Base-by-base conservation (phyloP, 2,329 filamentous ascomycete genomes). In the Sclerotinia nivalis region DNA sequence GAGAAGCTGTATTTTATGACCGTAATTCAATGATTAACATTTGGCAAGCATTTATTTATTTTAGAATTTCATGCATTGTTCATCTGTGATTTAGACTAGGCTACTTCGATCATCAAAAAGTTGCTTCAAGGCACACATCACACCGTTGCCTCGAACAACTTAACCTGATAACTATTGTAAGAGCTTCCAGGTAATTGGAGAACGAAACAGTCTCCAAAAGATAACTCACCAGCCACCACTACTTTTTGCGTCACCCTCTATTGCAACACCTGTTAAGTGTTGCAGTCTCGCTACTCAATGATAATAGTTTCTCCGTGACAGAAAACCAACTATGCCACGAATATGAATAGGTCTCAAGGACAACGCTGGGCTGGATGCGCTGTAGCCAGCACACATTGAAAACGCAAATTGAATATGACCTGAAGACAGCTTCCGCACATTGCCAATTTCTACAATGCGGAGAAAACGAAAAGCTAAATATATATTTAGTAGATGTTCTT, bases 391-490 rank as follows among this genome's bases (percentile, higher is more conserved):
- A 75, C 70, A 72, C 73, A 75, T 72, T 73, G 70, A 70, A 71
- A 76, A 78, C 77, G 75, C 76, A 73, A 74, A 78, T 75, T 72
- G 71, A 75, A 76, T 74, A 73, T 74, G 73, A 75, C 74, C 72
- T 73, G 72, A 74, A 76, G 74, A 74, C 72, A 71, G 71, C 74
- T 76, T 75, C 62, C 72, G 71, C 65, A 69, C 70, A 72, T 58
- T 55, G 68, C 47, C 69, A 72, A 73, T 74, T 74, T 79, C 78
- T 87, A 93, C 81, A 93, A 85, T 79, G 90, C 90, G 73, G 90
- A 93, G 81, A 93, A 93, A 76, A 93, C 90, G 81, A 93, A 93
- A 77, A 93, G 84, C 90, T 93, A 49, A 22, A 45, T 40, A 37
- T 37, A 18, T 15, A 47, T 37, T 50, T 66, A 71, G 76, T 68